Conservation (phyloP, 768 basidiomycete species). For the Amanita inopinata region DNA sequence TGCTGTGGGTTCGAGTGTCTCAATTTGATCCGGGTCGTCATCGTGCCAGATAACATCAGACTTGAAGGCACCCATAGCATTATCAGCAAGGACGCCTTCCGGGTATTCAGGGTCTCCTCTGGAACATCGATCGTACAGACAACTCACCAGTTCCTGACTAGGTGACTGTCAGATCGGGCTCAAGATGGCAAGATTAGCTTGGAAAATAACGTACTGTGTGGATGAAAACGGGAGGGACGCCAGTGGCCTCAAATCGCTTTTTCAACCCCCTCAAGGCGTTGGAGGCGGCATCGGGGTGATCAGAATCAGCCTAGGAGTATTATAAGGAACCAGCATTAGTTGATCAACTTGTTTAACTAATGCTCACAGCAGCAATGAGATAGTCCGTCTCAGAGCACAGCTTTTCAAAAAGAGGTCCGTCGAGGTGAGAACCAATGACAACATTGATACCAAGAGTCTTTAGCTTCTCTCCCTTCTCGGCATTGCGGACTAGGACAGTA, state of each 20-base stretch:
- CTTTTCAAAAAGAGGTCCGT: background rate
- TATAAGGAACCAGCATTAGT: background rate
- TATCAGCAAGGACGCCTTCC: slow-evolving; percentile 36
- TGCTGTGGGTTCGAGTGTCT: slow-evolving; percentile 32
- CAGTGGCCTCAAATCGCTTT: slow-evolving; percentile 31
- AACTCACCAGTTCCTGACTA: slow-evolving; percentile 51
- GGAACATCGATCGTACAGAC: no score
- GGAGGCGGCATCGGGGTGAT: slow-evolving; percentile 33
- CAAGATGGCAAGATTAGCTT: background rate
- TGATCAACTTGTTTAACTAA: background rate
- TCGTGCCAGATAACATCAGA: slow-evolving; percentile 40
- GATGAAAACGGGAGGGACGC: slow-evolving; percentile 38
- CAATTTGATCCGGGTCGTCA: slow-evolving; percentile 33
- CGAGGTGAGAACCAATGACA: slow-evolving; percentile 32
- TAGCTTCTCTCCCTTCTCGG: slow-evolving; percentile 35
- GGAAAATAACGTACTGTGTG: slow-evolving; percentile 44
- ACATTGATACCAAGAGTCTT: slow-evolving; percentile 26
- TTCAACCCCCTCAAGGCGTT: slow-evolving; percentile 46
- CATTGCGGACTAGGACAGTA: slow-evolving; percentile 34
- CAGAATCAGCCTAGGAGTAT: slow-evolving; percentile 24
- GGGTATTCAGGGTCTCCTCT: no score
- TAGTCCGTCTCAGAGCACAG: slow-evolving; percentile 23
- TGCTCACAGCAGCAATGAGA: slow-evolving; percentile 21
- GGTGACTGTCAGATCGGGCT: background rate
- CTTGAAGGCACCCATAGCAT: slow-evolving; percentile 31